These are phyloP conservation scores for Chrysanthemum makinoi DNA, from an alignment of 129 eudicot species.

Conservation along the genomic window DNA sequence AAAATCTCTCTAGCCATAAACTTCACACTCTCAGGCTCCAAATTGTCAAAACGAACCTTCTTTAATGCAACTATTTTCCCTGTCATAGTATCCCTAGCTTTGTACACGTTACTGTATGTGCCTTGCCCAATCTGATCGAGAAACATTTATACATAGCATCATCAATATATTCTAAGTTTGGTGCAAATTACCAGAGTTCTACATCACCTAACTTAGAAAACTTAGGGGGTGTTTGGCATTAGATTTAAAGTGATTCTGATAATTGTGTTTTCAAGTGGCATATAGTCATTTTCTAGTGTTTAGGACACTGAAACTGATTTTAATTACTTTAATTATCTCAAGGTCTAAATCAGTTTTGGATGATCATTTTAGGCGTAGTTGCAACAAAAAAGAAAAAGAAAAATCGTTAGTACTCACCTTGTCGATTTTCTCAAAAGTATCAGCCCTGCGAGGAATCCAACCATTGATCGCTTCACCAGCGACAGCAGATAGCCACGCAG, in stretches of 20 bases:
- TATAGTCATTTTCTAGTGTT: too few relatives aligned
- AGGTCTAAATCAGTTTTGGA: too few relatives aligned
- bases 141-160: constrained; percentile 15
- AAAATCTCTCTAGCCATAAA: constrained; percentile 96
- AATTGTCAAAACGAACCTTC: constrained; percentile 86
- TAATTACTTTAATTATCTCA: too few relatives aligned
- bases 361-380: too few relatives aligned
- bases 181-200: too few relatives aligned
- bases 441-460: constrained; percentile 87
- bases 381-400: too few relatives aligned
- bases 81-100: constrained; percentile 74
- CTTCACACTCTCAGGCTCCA: constrained; percentile 95
- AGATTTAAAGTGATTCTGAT: not conserved
- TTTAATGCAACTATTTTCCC: constrained; percentile 90
- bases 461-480: constrained; percentile 88
- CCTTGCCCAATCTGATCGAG: constrained; percentile 85
- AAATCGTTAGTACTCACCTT: constrained; percentile 37
- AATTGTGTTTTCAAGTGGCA: not conserved
- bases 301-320: too few relatives aligned
- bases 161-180: not conserved
- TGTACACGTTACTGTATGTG: constrained; percentile 95
- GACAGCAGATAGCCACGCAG: constrained; percentile 81
- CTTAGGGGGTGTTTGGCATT: too few relatives aligned
- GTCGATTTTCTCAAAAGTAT: constrained; percentile 78
- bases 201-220: too few relatives aligned